Conservation (phyloP, 345 rosid genomes). For the Trapa bicornis region DNA sequence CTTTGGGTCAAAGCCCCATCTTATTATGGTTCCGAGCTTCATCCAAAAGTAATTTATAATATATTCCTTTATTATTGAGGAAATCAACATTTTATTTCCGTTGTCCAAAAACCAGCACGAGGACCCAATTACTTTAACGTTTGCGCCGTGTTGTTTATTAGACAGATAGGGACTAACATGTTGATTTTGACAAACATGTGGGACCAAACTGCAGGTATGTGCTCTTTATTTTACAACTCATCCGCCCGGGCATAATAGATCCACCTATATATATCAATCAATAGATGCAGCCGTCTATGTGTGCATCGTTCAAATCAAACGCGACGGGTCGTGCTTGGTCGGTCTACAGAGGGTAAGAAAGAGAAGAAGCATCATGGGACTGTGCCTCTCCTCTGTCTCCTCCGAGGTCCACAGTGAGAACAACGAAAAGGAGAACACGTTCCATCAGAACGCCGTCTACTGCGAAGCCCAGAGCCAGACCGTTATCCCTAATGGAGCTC, state of each 20-base stretch:
- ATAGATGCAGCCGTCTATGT: slow-evolving; percentile 5
- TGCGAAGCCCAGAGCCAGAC: background rate
- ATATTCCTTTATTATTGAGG: no score
- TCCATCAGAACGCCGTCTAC: background rate
- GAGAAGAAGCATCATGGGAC: slow-evolving; percentile 24
- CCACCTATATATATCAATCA: slow-evolving; percentile 12
- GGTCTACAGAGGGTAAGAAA: background rate
- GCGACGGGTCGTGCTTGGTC: background rate
- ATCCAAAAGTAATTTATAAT: background rate
- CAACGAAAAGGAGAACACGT: background rate
- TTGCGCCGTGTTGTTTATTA: no score
- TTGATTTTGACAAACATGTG: no score
- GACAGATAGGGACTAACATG: no score
- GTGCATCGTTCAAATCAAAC: background rate
- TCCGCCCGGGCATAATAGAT: no score
- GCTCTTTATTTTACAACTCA: no score
- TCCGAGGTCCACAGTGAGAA: slow-evolving; percentile 26
- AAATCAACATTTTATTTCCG: no score
- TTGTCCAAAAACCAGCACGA: no score
- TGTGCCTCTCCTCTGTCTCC: slow-evolving; percentile 43
- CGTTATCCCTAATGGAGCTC: slow-evolving; percentile 6
- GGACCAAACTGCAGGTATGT: no score
- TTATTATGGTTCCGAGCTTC: slow-evolving; percentile 3
- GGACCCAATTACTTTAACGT: no score
- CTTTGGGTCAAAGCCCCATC: slow-evolving; percentile 22